These are phyloP conservation scores for Raphanus hybrid DNA, from an alignment of 441 rosid species.

Conservation along the genomic window DNA sequence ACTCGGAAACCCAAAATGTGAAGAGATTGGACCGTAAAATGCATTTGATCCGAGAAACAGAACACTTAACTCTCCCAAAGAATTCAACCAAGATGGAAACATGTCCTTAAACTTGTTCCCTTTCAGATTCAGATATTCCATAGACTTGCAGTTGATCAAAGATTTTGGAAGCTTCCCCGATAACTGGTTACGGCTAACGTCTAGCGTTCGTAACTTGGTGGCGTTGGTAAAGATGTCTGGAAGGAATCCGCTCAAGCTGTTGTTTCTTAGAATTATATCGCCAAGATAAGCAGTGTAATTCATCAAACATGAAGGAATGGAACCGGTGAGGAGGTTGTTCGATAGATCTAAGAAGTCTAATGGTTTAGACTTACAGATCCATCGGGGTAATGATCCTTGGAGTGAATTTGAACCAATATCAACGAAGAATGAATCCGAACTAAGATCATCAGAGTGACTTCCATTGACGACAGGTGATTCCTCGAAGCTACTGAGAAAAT, in stretches of 20 bases:
- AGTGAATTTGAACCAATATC: background rate
- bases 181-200: background rate
- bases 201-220: background rate
- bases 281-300: background rate
- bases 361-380: background rate
- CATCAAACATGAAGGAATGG: background rate
- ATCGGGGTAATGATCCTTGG: background rate
- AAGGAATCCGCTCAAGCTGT: background rate
- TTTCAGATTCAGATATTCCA: background rate
- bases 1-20: background rate
- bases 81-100: background rate
- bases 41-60: background rate
- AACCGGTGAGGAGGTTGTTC: background rate
- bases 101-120: background rate
- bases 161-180: background rate
- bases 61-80: background rate
- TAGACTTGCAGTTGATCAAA: background rate
- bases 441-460: background rate
- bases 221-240: background rate
- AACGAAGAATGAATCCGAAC: too few relatives aligned
- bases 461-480: background rate
- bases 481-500: background rate
- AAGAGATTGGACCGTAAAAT: constrained; percentile 14
- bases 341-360: background rate
- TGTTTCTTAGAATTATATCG: background rate